phyloP scores from a whole-genome alignment of 148 eudicot species.

The Beta vulgaris region DNA sequence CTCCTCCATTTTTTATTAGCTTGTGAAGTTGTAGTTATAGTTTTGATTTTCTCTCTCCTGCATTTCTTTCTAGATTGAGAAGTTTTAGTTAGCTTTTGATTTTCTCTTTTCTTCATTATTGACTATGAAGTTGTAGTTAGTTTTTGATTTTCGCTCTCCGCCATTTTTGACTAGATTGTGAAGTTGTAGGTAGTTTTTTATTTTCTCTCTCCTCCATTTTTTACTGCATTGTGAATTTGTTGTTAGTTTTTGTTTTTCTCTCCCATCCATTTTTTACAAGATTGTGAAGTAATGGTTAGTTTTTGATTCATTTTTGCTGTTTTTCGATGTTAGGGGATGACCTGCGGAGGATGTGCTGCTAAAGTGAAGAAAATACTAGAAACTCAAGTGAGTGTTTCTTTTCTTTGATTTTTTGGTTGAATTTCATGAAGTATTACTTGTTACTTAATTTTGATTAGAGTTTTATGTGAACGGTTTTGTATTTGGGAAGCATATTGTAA shows the following conservation, averaged over 20 bases:
- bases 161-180: slow-evolving; percentile 4
- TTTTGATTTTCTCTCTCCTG: neutral
- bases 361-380: slow-evolving; percentile 95
- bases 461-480: too few species aligned
- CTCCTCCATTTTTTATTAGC: neutral
- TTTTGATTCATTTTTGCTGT: neutral
- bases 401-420: neutral
- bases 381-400: slow-evolving; percentile 59
- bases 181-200: slow-evolving; percentile 51
- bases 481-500: neutral
- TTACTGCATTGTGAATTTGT: neutral
- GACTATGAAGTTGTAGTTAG: slow-evolving; percentile 59
- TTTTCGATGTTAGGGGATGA: slow-evolving; percentile 66
- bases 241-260: slow-evolving; percentile 28
- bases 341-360: slow-evolving; percentile 93
- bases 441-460: too few species aligned
- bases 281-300: neutral
- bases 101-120: neutral
- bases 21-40: slow-evolving; percentile 57
- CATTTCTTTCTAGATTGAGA: slow-evolving; percentile 21
- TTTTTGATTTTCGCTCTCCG: neutral
- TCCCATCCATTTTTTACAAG: neutral
- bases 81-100: slow-evolving; percentile 48
- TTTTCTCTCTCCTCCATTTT: neutral
- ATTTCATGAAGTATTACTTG: neutral